These are phyloP conservation scores for Penicillium egyptiacum DNA, from an alignment of 495 filamentous ascomycete species.

Conservation along the genomic window DNA sequence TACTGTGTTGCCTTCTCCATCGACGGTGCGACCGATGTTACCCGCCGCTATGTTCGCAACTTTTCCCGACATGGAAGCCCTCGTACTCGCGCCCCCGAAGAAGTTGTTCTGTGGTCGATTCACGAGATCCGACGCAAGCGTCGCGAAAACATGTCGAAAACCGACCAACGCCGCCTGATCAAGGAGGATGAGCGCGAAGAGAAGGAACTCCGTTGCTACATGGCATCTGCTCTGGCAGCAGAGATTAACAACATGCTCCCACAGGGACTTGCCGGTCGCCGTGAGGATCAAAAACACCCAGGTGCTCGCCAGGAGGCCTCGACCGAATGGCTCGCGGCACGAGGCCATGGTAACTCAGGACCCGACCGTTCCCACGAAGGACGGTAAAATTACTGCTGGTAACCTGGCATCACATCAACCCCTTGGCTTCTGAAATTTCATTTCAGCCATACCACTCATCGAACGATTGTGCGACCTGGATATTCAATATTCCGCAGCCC, in stretches of 20 bases:
- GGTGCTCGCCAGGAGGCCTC: constrained; percentile 59
- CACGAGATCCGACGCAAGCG: constrained; percentile 84
- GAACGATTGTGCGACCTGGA: constrained; percentile 18
- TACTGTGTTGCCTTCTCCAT: constrained; percentile 97
- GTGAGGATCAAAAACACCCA: constrained; percentile 44
- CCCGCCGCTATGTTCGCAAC: constrained; percentile 90
- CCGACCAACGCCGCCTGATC: constrained; percentile 75
- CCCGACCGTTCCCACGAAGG: constrained; percentile 39
- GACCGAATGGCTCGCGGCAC: constrained; percentile 61
- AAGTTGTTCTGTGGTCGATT: constrained; percentile 83
- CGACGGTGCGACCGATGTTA: constrained; percentile 94
- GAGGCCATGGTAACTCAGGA: constrained; percentile 47
- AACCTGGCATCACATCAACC: constrained; percentile 6
- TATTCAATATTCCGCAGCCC: constrained; percentile 2
- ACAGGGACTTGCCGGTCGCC: constrained; percentile 30
- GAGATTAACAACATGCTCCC: constrained; percentile 58
- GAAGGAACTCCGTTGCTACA: constrained; percentile 73
- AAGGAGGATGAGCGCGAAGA: constrained; percentile 90
- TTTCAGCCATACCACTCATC: constrained; percentile 10
- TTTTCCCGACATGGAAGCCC: constrained; percentile 66
- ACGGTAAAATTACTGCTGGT: constrained; percentile 28
- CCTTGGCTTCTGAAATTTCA: constrained; percentile 7
- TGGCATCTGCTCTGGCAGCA: constrained; percentile 67
- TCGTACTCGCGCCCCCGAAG: constrained; percentile 75
- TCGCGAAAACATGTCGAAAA: constrained; percentile 73